Percentiles rank a stretch among this genome's conserved stretches.
These are phyloP conservation scores for Suhomyces faveliae DNA, from an alignment of 805 yeast species.

Conservation along the genomic window DNA sequence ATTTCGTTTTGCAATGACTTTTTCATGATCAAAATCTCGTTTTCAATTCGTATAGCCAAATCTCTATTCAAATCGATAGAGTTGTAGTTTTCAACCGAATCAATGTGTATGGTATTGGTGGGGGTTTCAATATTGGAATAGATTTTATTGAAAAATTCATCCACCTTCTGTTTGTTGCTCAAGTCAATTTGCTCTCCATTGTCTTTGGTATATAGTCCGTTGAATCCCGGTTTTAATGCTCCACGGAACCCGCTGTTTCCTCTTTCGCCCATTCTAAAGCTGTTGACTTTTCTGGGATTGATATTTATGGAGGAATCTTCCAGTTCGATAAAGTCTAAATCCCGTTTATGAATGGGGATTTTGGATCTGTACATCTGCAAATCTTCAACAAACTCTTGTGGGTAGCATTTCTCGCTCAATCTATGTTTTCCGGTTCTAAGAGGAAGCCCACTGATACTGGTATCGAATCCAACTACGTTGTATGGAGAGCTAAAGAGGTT, in stretches of 20 bases:
- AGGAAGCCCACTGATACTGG: conserved; percentile 39
- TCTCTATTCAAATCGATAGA: conserved; percentile 18
- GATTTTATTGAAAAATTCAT: conserved; percentile 18
- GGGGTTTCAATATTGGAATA: conserved; percentile 24
- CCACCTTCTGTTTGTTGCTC: conserved; percentile 7
- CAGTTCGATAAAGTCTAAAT: conserved; percentile 33
- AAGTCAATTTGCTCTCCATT: background rate
- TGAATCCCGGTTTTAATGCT: background rate
- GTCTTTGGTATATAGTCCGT: background rate
- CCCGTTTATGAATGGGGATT: conserved; percentile 34
- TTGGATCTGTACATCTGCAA: conserved; percentile 27
- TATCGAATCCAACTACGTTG: conserved; percentile 43
- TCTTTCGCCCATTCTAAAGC: conserved; percentile 1
- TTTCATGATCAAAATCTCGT: conserved; percentile 30
- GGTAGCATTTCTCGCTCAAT: conserved; percentile 21
- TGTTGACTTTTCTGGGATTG: conserved; percentile 16
- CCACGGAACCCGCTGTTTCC: background rate
- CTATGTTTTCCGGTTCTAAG: conserved; percentile 26
- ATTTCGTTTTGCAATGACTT: conserved; percentile 31
- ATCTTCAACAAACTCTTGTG: conserved; percentile 41
- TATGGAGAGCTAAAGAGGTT: conserved; percentile 32
- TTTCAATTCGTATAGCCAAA: conserved; percentile 20
- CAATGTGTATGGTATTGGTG: conserved; percentile 24
- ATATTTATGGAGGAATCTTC: conserved; percentile 16
- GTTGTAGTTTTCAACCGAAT: conserved; percentile 30